These are phyloP conservation scores for Coelastrella sp. DNA, from an alignment of 139 green algal species.

Conservation along the genomic window DNA sequence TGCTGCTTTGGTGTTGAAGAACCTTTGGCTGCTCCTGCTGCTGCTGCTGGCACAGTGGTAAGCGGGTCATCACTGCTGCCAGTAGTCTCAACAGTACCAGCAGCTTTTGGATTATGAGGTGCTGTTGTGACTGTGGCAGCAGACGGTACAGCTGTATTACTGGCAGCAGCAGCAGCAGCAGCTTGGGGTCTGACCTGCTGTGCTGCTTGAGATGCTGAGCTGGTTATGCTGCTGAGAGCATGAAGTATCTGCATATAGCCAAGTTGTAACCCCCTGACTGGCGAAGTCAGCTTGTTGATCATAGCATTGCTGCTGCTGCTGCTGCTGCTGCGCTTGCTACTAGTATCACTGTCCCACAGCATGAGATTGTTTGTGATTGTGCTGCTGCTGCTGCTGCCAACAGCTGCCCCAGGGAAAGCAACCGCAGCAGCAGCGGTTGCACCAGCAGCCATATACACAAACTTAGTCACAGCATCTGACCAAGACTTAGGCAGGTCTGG, in stretches of 20 bases:
- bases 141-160: too few species aligned
- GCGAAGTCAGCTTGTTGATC: not conserved
- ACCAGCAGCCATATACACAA: not conserved
- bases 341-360: too few species aligned
- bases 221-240: not conserved
- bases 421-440: not conserved
- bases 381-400: not conserved
- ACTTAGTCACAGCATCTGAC: constrained; percentile 3
- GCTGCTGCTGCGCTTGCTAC: not conserved
- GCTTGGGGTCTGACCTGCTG: not conserved
- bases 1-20: not conserved
- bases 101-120: too few species aligned
- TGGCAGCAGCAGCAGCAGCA: not conserved
- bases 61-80: too few species aligned
- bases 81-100: too few species aligned
- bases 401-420: not conserved
- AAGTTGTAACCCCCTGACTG: too few species aligned
- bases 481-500: not conserved
- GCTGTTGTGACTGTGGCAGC: too few species aligned
- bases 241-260: not conserved
- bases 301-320: constrained; percentile 19
- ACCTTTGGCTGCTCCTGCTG: not conserved
- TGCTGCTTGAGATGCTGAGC: not conserved
- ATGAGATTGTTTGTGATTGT: too few species aligned
- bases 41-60: too few species aligned